Conservation (phyloP, 805 yeast species). For the Yamadazyma sp. region DNA sequence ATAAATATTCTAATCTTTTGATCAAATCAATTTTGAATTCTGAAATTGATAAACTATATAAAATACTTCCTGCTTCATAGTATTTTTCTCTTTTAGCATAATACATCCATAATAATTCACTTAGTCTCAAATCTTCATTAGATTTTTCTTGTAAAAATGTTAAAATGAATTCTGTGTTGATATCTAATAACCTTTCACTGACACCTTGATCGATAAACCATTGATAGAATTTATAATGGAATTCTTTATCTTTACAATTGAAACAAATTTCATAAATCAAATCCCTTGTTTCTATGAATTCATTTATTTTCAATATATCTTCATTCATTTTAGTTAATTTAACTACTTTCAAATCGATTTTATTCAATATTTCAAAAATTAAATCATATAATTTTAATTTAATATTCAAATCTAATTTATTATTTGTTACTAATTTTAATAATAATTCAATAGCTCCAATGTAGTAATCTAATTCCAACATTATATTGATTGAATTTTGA, state of each 20-base stretch:
- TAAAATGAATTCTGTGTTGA: constrained; percentile 78
- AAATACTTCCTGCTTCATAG: constrained; percentile 78
- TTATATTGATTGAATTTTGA: constrained; percentile 74
- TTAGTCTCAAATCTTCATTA: constrained; percentile 61
- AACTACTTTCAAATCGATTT: constrained; percentile 64
- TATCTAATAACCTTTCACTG: constrained; percentile 71
- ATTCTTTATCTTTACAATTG: constrained; percentile 71
- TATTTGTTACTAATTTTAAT: constrained; percentile 61
- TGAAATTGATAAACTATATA: constrained; percentile 68
- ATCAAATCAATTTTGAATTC: constrained; percentile 64
- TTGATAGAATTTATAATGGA: constrained; percentile 88
- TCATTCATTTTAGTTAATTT: constrained; percentile 34
- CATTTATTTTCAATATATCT: constrained; percentile 41
- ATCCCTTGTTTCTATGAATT: constrained; percentile 60
- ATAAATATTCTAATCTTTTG: constrained; percentile 80
- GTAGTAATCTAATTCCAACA: constrained; percentile 72
- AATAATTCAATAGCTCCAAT: constrained; percentile 85
- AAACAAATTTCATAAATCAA: constrained; percentile 73
- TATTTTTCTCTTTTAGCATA: constrained; percentile 79
- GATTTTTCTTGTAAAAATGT: constrained; percentile 73
- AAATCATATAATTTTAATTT: constrained; percentile 58
- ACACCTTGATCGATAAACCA: constrained; percentile 83
- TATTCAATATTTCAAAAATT: constrained; percentile 71
- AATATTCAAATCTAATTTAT: constrained; percentile 41
- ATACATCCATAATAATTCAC: constrained; percentile 84